These are phyloP conservation scores for Gonapodya sp. DNA, from an alignment of 192 early-diverging fungal genomes.

Conservation along the genomic window DNA sequence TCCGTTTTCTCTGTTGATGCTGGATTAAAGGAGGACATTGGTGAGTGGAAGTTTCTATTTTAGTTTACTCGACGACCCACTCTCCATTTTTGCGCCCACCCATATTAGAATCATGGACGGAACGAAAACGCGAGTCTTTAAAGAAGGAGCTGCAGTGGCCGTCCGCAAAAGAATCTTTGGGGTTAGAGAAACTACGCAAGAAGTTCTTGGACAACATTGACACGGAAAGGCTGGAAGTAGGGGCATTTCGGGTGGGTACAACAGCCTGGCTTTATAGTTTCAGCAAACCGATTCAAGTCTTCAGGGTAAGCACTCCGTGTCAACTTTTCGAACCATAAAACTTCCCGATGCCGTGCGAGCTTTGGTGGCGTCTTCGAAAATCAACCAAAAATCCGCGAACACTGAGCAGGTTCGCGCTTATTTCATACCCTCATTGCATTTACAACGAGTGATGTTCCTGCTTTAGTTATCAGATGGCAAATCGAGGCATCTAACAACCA, in stretches of 20 bases:
- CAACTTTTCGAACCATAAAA: neutral
- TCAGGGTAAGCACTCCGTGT: neutral
- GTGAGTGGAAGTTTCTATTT: conserved; percentile 13
- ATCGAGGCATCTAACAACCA: neutral
- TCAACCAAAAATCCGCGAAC: neutral
- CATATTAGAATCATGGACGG: conserved; percentile 25
- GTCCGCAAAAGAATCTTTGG: conserved; percentile 41
- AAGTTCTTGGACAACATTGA: conserved; percentile 42
- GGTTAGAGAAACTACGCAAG: conserved; percentile 40
- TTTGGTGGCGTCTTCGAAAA: neutral
- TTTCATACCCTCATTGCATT: neutral
- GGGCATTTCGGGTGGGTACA: conserved; percentile 30
- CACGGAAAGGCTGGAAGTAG: conserved; percentile 33
- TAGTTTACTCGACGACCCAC: neutral
- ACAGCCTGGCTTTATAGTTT: neutral
- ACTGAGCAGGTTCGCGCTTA: neutral
- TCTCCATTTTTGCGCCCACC: neutral
- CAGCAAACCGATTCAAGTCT: neutral
- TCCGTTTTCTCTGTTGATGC: conserved; percentile 34
- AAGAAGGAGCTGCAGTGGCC: conserved; percentile 48
- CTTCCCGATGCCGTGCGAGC: neutral
- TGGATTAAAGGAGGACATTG: conserved; percentile 33
- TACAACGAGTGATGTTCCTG: neutral
- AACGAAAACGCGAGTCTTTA: conserved; percentile 29
- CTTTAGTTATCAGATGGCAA: neutral